Percentiles rank a stretch among this genome's conserved stretches.
These are phyloP conservation scores for Microdochium bolleyi DNA, from an alignment of 2,329 filamentous ascomycete genomes.

Conservation along the genomic window DNA sequence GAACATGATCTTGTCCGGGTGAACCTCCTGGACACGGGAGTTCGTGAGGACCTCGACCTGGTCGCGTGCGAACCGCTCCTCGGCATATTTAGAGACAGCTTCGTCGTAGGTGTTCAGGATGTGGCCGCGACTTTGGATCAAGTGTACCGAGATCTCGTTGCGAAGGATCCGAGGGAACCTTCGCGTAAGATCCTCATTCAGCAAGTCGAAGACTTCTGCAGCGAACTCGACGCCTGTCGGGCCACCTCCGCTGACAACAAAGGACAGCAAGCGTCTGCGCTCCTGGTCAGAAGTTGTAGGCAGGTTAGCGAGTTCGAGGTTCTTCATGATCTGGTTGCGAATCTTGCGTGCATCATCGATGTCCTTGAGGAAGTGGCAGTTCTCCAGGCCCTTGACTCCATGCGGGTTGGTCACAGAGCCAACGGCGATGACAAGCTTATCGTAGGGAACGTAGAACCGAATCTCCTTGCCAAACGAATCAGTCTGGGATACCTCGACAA, in stretches of 20 bases:
- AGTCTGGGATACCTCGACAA: constrained; percentile 76
- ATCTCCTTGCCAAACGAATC: constrained; percentile 65
- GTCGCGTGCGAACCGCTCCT: constrained; percentile 84
- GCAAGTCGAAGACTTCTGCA: constrained; percentile 87
- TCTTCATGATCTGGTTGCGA: constrained; percentile 79
- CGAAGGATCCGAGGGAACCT: constrained; percentile 85
- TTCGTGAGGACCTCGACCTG: constrained; percentile 89
- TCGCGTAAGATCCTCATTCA: constrained; percentile 84
- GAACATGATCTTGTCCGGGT: constrained; percentile 77
- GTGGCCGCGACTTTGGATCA: constrained; percentile 90
- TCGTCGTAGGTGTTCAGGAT: constrained; percentile 99
- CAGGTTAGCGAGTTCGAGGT: constrained; percentile 85
- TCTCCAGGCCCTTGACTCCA: constrained; percentile 87
- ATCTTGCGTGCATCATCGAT: constrained; percentile 88
- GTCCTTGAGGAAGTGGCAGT: constrained; percentile 93
- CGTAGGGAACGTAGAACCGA: constrained; percentile 91
- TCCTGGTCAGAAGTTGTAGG: constrained; percentile 88
- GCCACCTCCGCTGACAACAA: constrained; percentile 91
- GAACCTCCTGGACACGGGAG: constrained; percentile 84
- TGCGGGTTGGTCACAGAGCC: constrained; percentile 91
- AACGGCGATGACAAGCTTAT: constrained; percentile 89
- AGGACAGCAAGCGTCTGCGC: constrained; percentile 78
- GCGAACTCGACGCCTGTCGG: constrained; percentile 98
- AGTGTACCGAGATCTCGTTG: constrained; percentile 94
- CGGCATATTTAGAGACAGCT: constrained; percentile 83